Evolutionary conservation across 2,329 filamentous ascomycete genomes (phyloP), one percentile per base, ranked within the genome.

Genomic region (Ascochyta koolunga): DNA sequence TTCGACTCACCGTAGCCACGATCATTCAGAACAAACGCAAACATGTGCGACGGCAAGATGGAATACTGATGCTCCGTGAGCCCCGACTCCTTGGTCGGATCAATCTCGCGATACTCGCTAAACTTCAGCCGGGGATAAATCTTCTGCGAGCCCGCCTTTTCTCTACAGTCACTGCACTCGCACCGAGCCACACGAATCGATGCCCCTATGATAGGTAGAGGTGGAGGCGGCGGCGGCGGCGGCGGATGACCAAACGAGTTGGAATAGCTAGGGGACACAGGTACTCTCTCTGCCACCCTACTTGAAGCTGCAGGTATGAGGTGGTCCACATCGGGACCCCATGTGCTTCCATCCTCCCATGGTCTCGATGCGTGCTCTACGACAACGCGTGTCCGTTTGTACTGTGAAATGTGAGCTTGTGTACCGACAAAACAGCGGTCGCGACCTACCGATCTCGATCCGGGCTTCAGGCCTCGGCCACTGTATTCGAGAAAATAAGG

Each of bases 11-110:
- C 55, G n/a, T 50, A 55, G 7, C 4, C 18, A 10, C 50, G 50
- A 35, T 54, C 51, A 7, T 48, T 55, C 4, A 58, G 38, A 1
- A 58, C n/a, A 21, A 54, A 58, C 3, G 44, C 45, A 27, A 40
- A 58, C 41, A 58, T 58, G 8, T 54, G 50, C 11, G 50, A 54
- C 5, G 35, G n/a, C 15, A 54, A n/a, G 6, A 58, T 11, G 11
- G 27, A 19, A 15, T 46, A 45, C 33, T 58, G 50, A 15, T 58
- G 50, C 2, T 46, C 39, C 1, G 39, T 49, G 1, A 49, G 31
- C 4, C 19, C 29, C 10, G 2, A 2, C 13, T 6, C 2, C 24
- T 21, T 22, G 16, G 6, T 6, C 11, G 38, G 46, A 22, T 41
- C 22, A n/a, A 42, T 27, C 1, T 37, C 16, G 2, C 10, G 7